Evolutionary conservation across 2,329 filamentous ascomycete genomes (phyloP).

Genomic region (Exophiala xenobiotica): DNA sequence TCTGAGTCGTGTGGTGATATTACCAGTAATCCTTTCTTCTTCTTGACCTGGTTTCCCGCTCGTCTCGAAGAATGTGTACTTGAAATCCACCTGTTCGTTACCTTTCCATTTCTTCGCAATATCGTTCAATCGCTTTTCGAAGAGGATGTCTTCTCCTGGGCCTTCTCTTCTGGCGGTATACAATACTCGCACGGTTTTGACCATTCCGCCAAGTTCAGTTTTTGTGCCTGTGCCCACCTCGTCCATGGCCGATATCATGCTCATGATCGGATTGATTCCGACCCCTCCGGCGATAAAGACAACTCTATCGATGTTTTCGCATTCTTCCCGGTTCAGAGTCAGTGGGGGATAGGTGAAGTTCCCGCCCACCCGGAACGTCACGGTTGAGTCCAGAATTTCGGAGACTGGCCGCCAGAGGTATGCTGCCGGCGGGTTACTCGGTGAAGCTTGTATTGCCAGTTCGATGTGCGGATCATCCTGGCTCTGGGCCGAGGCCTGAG

Average conservation of each 20-base stretch:
- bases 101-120: constrained; percentile 40
- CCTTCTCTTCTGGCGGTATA: constrained; percentile 29
- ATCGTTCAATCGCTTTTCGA: constrained; percentile 49
- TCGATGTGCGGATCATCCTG: constrained; percentile 60
- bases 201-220: constrained; percentile 20
- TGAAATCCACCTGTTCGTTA: constrained; percentile 40
- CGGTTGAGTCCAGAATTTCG: constrained; percentile 56
- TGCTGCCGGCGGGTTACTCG: constrained; percentile 68
- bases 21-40: background rate
- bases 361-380: constrained; percentile 73
- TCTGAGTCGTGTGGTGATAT: constrained; percentile 33
- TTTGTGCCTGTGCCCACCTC: constrained; percentile 14
- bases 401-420: constrained; percentile 67
- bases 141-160: constrained; percentile 45
- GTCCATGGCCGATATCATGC: constrained; percentile 31
- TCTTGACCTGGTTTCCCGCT: constrained; percentile 1
- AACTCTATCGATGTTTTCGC: constrained; percentile 52
- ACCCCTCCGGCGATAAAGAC: constrained; percentile 80
- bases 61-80: constrained; percentile 52
- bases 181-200: constrained; percentile 21
- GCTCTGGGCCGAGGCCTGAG: constrained; percentile 41
- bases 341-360: constrained; percentile 76
- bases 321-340: constrained; percentile 39
- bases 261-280: constrained; percentile 63
- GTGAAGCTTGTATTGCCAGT: constrained; percentile 72